Conservation (phyloP, 2,329 filamentous ascomycete genomes). For the Thielaviopsis populi region DNA sequence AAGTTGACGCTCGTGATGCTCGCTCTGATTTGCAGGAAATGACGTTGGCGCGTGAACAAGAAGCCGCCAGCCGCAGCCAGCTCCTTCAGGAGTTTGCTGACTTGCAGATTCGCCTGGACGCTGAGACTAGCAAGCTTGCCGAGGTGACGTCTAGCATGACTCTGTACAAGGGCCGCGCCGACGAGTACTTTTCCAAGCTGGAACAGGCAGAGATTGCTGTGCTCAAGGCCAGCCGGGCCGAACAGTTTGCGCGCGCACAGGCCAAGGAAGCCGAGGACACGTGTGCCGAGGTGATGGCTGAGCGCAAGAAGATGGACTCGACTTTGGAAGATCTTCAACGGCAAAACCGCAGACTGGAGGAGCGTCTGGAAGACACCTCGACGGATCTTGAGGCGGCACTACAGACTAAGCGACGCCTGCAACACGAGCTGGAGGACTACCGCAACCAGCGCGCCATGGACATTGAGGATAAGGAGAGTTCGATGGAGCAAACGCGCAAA, state of each 20-base stretch:
- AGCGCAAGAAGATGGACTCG: slow-evolving; percentile 78
- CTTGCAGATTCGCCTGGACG: slow-evolving; percentile 81
- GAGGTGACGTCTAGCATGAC: slow-evolving; percentile 74
- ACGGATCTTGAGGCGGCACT: slow-evolving; percentile 74
- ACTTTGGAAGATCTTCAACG: slow-evolving; percentile 80
- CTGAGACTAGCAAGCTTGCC: slow-evolving; percentile 68
- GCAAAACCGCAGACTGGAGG: slow-evolving; percentile 77
- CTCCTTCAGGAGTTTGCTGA: slow-evolving; percentile 86
- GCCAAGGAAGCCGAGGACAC: slow-evolving; percentile 83
- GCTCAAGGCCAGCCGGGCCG: slow-evolving; percentile 76
- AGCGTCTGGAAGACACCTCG: slow-evolving; percentile 78
- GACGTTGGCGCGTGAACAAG: slow-evolving; percentile 64
- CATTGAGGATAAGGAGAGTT: slow-evolving; percentile 90
- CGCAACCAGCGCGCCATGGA: slow-evolving; percentile 88
- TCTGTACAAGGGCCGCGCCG: slow-evolving; percentile 79
- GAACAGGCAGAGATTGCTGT: slow-evolving; percentile 95
- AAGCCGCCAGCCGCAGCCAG: slow-evolving; percentile 73
- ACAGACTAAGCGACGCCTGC: slow-evolving; percentile 83
- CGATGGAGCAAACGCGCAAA: slow-evolving; percentile 90
- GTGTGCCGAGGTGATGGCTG: slow-evolving; percentile 77
- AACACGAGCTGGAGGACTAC: slow-evolving; percentile 96
- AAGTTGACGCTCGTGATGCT: slow-evolving; percentile 75
- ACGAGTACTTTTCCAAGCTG: slow-evolving; percentile 94
- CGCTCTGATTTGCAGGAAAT: slow-evolving; percentile 75
- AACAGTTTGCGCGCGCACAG: slow-evolving; percentile 86